Percentiles rank a stretch among this genome's conserved stretches.
phyloP scores from a whole-genome alignment of 2,329 filamentous ascomycete species.

The Phialophora chinensis region DNA sequence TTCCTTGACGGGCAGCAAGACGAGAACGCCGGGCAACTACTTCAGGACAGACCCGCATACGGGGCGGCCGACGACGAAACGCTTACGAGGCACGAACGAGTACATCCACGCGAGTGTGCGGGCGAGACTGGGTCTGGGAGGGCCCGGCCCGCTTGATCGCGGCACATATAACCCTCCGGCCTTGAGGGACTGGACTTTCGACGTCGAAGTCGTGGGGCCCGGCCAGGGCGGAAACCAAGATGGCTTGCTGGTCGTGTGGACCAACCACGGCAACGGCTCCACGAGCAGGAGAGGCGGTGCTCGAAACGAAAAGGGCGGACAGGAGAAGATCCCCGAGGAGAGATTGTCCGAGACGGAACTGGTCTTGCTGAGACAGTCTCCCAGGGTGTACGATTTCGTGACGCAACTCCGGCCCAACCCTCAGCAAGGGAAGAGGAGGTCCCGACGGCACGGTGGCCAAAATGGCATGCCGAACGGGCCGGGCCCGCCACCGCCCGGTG shows the following conservation, averaged over 20 bases:
- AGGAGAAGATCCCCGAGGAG: slow-evolving; percentile 39
- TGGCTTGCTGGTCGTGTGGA: slow-evolving; percentile 39
- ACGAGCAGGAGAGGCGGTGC: not conserved
- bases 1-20: slow-evolving; percentile 36
- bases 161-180: slow-evolving; percentile 38
- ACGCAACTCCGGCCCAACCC: slow-evolving; percentile 26
- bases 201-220: slow-evolving; percentile 26
- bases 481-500: slow-evolving; percentile 5
- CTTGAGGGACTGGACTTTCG: slow-evolving; percentile 40
- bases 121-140: slow-evolving; percentile 37
- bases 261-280: slow-evolving; percentile 25
- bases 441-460: slow-evolving; percentile 22
- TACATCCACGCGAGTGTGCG: slow-evolving; percentile 42
- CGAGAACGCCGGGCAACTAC: slow-evolving; percentile 41
- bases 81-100: slow-evolving; percentile 42
- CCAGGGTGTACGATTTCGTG: slow-evolving; percentile 36
- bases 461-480: slow-evolving; percentile 16
- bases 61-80: slow-evolving; percentile 35
- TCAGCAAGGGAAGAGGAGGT: slow-evolving; percentile 32
- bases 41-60: slow-evolving; percentile 38
- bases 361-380: slow-evolving; percentile 35
- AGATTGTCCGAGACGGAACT: slow-evolving; percentile 37
- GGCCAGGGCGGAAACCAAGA: slow-evolving; percentile 34
- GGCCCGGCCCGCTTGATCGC: slow-evolving; percentile 37
- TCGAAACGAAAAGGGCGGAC: slow-evolving; percentile 30